Conservation (phyloP, 768 basidiomycete species). For the Auricularia sp. region DNA sequence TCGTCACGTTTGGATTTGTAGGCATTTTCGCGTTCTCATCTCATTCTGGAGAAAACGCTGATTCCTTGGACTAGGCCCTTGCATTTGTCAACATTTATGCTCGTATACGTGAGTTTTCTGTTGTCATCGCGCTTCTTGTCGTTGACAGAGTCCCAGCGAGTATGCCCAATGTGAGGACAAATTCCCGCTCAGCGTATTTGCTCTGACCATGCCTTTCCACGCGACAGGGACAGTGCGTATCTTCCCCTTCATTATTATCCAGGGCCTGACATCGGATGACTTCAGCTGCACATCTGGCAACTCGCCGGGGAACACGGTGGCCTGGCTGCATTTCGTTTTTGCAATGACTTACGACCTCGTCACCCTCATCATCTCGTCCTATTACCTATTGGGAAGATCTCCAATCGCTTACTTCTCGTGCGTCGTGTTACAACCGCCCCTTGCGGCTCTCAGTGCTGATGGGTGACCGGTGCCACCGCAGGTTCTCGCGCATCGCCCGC, state of each 20-base stretch:
- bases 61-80: not conserved
- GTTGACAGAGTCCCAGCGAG: not conserved
- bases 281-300: constrained; percentile 40
- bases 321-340: constrained; percentile 50
- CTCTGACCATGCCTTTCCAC: not conserved
- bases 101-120: constrained; percentile 33
- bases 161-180: not conserved
- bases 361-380: constrained; percentile 39
- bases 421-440: not conserved
- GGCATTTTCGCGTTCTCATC: not conserved
- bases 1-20: not conserved
- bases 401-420: constrained; percentile 17
- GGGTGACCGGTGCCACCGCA: not conserved
- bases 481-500: not conserved
- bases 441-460: too few species aligned
- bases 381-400: constrained; percentile 32
- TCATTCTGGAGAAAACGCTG: not conserved
- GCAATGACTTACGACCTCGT: constrained; percentile 49
- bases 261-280: not conserved
- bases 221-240: not conserved
- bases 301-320: constrained; percentile 25
- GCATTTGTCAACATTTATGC: constrained; percentile 16
- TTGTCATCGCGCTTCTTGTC: not conserved
- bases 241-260: not conserved
- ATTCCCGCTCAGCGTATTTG: not conserved